A percentile compares a stretch with the other conserved stretches of the same genome.
Conservation (phyloP, 257 asterid genomes). For the Anisodus acutangulus region DNA sequence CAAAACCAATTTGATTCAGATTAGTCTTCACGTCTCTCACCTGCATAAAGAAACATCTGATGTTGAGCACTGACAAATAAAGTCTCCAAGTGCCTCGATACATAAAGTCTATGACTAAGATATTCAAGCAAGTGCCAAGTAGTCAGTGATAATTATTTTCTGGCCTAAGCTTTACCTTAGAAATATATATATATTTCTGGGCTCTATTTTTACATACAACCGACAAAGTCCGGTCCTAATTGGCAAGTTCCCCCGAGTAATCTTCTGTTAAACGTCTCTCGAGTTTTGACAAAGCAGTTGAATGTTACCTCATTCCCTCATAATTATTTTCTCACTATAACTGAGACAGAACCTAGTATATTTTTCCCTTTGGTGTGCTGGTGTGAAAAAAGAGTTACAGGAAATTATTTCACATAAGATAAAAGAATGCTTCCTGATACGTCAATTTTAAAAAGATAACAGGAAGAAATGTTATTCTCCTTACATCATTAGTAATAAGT, state of each 20-base stretch:
- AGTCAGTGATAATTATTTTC: background rate
- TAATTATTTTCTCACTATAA: background rate
- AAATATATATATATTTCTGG: background rate
- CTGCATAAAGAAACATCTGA: slow-evolving; percentile 46
- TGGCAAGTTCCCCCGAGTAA: slow-evolving; percentile 7
- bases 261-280: background rate
- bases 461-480: slow-evolving; percentile 30
- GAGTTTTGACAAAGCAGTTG: background rate
- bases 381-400: background rate
- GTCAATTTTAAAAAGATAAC: background rate
- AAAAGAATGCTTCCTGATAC: slow-evolving; percentile 21
- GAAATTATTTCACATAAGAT: slow-evolving; percentile 13
- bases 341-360: background rate
- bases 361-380: background rate
- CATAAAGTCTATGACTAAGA: slow-evolving; percentile 6
- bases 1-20: slow-evolving; percentile 74
- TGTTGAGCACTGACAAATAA: slow-evolving; percentile 11
- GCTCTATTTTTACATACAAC: slow-evolving; percentile 12
- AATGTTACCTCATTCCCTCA: background rate
- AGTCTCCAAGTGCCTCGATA: background rate
- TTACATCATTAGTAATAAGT: slow-evolving; percentile 66
- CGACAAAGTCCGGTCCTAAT: background rate
- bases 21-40: slow-evolving; percentile 64
- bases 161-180: background rate
- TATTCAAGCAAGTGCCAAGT: slow-evolving; percentile 10